These are phyloP conservation scores for Naganishia cerealis DNA, from an alignment of 1,284 basidiomycete genomes.

Conservation along the genomic window DNA sequence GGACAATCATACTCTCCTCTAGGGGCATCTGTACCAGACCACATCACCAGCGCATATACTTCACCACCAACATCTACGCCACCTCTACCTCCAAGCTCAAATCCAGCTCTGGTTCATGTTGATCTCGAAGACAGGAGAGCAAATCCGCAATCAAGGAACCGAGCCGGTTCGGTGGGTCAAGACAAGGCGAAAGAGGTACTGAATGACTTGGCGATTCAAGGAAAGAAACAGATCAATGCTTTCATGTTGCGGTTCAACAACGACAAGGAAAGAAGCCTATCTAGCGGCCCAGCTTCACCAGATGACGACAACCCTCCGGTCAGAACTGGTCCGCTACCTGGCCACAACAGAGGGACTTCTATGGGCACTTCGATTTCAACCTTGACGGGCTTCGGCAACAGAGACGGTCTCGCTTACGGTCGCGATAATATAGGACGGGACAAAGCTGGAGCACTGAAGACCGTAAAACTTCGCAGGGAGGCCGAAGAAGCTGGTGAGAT, in stretches of 20 bases:
- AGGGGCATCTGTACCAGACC: slow-evolving; percentile 14
- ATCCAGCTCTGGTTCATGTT: slow-evolving; percentile 27
- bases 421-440: slow-evolving; percentile 33
- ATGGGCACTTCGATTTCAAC: slow-evolving; percentile 12
- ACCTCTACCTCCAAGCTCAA: slow-evolving; percentile 37
- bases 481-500: slow-evolving; percentile 80
- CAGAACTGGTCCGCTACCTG: slow-evolving; percentile 13
- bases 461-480: slow-evolving; percentile 79
- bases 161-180: slow-evolving; percentile 36
- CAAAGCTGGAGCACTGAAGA: slow-evolving; percentile 56
- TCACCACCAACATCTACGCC: slow-evolving; percentile 40
- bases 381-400: slow-evolving; percentile 1
- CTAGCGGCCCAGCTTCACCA: slow-evolving; percentile 6
- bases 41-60: slow-evolving; percentile 34
- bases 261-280: slow-evolving; percentile 39
- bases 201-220: slow-evolving; percentile 50
- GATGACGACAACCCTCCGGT: slow-evolving; percentile 23
- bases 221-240: slow-evolving; percentile 52
- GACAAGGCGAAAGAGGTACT: slow-evolving; percentile 50
- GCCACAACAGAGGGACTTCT: background rate
- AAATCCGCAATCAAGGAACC: slow-evolving; percentile 26
- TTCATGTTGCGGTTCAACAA: slow-evolving; percentile 51
- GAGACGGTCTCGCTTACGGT: slow-evolving; percentile 22
- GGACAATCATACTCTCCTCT: slow-evolving; percentile 27
- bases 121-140: slow-evolving; percentile 9